Percentiles rank a stretch among this genome's conserved stretches.
phyloP scores from a whole-genome alignment of 257 asterid species.

The Anisodus acutangulus region DNA sequence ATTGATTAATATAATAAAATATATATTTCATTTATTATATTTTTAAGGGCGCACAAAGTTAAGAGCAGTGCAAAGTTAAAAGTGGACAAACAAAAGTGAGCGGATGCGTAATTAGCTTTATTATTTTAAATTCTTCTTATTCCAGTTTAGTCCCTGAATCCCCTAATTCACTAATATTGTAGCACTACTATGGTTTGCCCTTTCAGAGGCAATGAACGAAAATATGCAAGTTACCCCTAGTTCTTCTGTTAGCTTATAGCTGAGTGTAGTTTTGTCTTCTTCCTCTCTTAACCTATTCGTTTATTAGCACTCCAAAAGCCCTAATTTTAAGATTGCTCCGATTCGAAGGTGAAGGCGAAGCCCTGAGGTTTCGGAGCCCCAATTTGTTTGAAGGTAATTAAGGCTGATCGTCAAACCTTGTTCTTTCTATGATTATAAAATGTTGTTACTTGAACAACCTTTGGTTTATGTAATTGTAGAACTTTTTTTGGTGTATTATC shows the following conservation, averaged over 20 bases:
- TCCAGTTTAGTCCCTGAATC: background rate
- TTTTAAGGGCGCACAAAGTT: no score
- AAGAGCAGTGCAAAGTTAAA: no score
- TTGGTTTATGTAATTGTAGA: background rate
- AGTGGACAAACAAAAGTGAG: no score
- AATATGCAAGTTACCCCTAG: background rate
- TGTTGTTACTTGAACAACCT: background rate
- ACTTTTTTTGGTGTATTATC: background rate
- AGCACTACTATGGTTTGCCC: background rate
- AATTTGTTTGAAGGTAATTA: slow-evolving; percentile 7
- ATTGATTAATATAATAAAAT: no score
- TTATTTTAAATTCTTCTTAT: background rate
- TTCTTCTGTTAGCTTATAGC: background rate
- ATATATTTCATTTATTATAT: no score
- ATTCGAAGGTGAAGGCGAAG: background rate
- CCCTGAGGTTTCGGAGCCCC: background rate
- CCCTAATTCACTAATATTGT: background rate
- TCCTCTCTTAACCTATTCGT: background rate
- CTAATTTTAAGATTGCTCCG: background rate
- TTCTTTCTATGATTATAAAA: no score
- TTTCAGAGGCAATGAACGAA: background rate
- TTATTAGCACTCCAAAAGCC: background rate
- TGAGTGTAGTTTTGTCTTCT: background rate
- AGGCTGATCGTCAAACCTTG: background rate
- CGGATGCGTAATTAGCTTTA: background rate